Percentiles rank a stretch among this genome's conserved stretches.
Evolutionary conservation across 805 yeast genomes (phyloP).

Genomic region (Komagataella kurtzmanii): DNA sequence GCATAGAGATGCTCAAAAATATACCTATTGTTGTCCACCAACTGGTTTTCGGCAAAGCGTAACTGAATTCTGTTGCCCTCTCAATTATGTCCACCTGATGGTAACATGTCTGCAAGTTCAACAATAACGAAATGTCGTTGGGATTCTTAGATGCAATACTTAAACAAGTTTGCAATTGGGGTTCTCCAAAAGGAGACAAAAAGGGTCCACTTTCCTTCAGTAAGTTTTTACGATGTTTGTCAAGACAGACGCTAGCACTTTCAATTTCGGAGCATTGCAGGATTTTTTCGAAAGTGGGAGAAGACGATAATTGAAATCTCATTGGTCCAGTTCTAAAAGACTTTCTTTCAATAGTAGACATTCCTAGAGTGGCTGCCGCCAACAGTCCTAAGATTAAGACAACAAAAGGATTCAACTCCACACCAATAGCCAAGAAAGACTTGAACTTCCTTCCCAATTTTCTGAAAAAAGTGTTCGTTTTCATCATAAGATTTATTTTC

Average conservation of each 20-base stretch:
- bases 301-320: not conserved
- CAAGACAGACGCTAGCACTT: slow-evolving; percentile 11
- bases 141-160: slow-evolving; percentile 5
- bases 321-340: not conserved
- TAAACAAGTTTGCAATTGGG: slow-evolving; percentile 12
- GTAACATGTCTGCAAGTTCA: slow-evolving; percentile 15
- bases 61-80: slow-evolving; percentile 1
- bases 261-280: slow-evolving; percentile 10
- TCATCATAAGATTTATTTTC: not conserved
- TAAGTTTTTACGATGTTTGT: slow-evolving; percentile 5
- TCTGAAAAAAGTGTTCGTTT: not conserved
- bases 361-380: not conserved
- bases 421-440: not conserved
- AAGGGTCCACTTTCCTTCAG: not conserved
- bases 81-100: slow-evolving; percentile 11
- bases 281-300: slow-evolving; percentile 4
- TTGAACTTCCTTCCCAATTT: not conserved
- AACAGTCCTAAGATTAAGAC: not conserved
- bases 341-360: not conserved
- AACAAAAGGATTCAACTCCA: not conserved
- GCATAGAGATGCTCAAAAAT: slow-evolving; percentile 1
- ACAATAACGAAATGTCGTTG: slow-evolving; percentile 11
- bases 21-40: slow-evolving; percentile 4
- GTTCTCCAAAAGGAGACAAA: slow-evolving; percentile 1
- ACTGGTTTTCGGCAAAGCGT: not conserved